Evolutionary conservation across 2,329 filamentous ascomycete genomes (phyloP), one percentile per base, ranked within the genome.

Genomic region (Lasiodiplodia gonubiensis): DNA sequence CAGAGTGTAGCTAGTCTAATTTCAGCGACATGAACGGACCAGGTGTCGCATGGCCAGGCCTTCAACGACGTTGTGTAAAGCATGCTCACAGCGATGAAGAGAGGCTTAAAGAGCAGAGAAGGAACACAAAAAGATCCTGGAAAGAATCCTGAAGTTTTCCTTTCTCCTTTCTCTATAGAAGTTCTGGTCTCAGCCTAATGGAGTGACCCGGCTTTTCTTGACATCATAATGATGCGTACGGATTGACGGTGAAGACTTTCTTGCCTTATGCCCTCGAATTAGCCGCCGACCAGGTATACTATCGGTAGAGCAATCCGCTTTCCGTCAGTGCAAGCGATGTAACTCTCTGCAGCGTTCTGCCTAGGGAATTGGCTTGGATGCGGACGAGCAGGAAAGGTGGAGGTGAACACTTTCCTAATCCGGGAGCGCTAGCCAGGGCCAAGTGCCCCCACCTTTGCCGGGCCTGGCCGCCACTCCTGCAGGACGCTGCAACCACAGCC

Each of bases 401-500:
- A 63, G 46, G 46, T 61, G 39, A 8, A 21, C 4, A 51, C 18
- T 63, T 63, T 51, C 42, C 59, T 23, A 33, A 63, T 63, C n/a
- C 11, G 46, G 42, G 30, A 33, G 10, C 18, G 27, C 46, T 48
- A 51, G 30, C 57, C 39, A 59, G 54, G 35, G 54, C 54, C 35
- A 14, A 27, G 51, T 11, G 18, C 46, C 39, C 57, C 59, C 59
- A 63, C 59, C 46, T n/a, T 51, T 51, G 42, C 12, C 57, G 54
- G 14, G 18, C 33, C 35, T 42, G 54, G 35, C 35, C 59, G 46
- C 59, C 59, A 63, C 59, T 63, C 59, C 46, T 63, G 35, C 55
- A 3, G 37, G 23, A 25, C 14, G 27, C 42, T 51, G 27, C 59
- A 11, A 23, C n/a, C 7, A 21, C 42, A 51, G 27, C 46, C 30